Base-by-base conservation (phyloP, 495 filamentous ascomycete genomes). In the Staphylotrichum longicolle region DNA sequence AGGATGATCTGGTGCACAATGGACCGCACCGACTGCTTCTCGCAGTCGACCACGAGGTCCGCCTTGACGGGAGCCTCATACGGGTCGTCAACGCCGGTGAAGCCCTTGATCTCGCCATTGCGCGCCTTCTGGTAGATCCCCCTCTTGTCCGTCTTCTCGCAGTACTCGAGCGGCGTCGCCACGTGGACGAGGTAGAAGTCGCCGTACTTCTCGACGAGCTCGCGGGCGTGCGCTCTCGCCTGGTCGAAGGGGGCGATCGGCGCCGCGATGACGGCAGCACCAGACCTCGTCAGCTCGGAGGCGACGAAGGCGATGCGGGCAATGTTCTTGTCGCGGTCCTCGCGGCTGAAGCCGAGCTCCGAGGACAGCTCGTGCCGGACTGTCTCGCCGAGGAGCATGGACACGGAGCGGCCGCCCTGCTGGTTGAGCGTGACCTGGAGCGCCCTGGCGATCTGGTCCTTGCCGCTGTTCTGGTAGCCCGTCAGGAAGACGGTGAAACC, bases 401-500 rank as follows among this genome's bases (percentile, higher is more conserved):
- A 92, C 58, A 98, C 95, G 59, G 91, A 89, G 58, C 94, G 90
- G 54, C 95, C 95, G 63, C 92, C 91, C 79, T 98, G 95, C 79
- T 98, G 95, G 85, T 98, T 98, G 34, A 98, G 84, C 0, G 93
- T 97, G 39, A 97, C 93, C 80, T 98, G 93, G 49, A 98, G 83
- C 42, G 94, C 94, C 64, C 94, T 89, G 45, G 91, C 94, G 63
- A 98, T 89, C 72, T 93, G 89, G 74, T 97, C 93, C 82, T 98
- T 98, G 71, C 94, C 94, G 58, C 84, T 88, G 83, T 98, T 98
- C 74, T 88, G 87, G 83, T 93, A 97, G 63, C 94, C 94, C 9
- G 95, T 98, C 49, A 98, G 82, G 86, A 98, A 96, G 78, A 98
- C 86, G 54, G 95, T 98, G 84, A 98, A 98, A 63, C 94, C 94